phyloP scores from a whole-genome alignment of 257 asterid species.

The Petunia axillaris region DNA sequence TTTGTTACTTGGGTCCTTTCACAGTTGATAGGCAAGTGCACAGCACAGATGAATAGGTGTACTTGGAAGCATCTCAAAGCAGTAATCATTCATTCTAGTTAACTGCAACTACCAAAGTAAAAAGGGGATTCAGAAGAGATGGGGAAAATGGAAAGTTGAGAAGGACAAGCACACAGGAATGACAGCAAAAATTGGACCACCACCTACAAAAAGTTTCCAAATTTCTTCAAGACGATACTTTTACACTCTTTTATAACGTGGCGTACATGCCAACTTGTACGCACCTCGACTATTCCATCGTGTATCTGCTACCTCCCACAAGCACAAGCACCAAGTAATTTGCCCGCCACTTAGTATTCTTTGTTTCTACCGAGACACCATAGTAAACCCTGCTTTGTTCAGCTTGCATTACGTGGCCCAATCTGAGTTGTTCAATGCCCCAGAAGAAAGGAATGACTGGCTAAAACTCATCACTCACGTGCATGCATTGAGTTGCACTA shows the following conservation, averaged over 20 bases:
- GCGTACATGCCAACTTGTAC: background rate
- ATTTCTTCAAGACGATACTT: background rate
- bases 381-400: slow-evolving; percentile 3
- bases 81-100: slow-evolving; percentile 5
- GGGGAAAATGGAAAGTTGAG: background rate
- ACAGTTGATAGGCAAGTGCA: background rate
- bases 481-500: slow-evolving; percentile 27
- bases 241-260: background rate
- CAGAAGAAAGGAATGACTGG: slow-evolving; percentile 28
- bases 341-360: background rate
- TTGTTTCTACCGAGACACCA: background rate
- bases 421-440: slow-evolving; percentile 32
- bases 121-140: background rate
- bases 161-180: slow-evolving; percentile 25
- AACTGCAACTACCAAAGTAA: background rate
- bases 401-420: slow-evolving; percentile 34
- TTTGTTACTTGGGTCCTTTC: background rate
- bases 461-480: slow-evolving; percentile 26
- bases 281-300: background rate
- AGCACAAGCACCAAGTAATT: background rate
- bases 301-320: background rate
- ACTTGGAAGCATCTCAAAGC: background rate
- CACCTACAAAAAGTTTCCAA: slow-evolving; percentile 8
- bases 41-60: background rate
- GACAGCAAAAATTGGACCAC: slow-evolving; percentile 29